Base-by-base conservation (phyloP, 2,329 filamentous ascomycete genomes). In the Xenosphaeropsis pyriputrescens region DNA sequence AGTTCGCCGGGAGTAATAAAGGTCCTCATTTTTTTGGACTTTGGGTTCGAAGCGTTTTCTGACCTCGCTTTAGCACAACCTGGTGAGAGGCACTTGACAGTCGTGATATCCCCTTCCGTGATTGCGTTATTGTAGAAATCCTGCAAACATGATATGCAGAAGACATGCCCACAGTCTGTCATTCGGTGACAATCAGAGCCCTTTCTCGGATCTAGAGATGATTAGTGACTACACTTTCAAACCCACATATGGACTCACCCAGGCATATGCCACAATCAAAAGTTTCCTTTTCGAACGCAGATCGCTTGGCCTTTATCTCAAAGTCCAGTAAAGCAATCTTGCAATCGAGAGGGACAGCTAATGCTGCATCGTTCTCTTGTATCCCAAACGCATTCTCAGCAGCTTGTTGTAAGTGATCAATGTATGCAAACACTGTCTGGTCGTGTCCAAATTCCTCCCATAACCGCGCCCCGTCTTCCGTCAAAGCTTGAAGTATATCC, bases 61-160 rank as follows among this genome's bases (percentile, higher is more conserved):
- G 40, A 47, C 16, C 71, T 64, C 35, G 77, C 66, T 49, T 79
- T 80, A 30, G 81, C 80, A 50, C 91, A 98, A 40, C 73, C 72
- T 0, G 85, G 85, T 11, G 79, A 70, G 19, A 93, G 65, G 51
- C 91, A 98, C 44, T 79, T 79, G 19, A 98, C 79, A 6, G 73
- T 72, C 35, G 75, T 67, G 14, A 98, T 65, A 49, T 93, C 79
- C 1, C 91, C 91, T 52, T 93, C 84, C 0, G 67, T 75, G 49
- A 98, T 95, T 46, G 85, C 86, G 45, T 76, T 79, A 47, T 80
- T 85, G 66, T 93, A 96, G 48, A 89, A 95, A 49, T 89, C 85
- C 44, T 84, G 79, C 2, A 98, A 65, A 52, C 91, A 98, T n/a
- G 74, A 59, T 14, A 79, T 63, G 57, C 91, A 98, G 53, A 96